Conservation (phyloP, 2,329 filamentous ascomycete genomes). For the Raffaelea deltoideospora region DNA sequence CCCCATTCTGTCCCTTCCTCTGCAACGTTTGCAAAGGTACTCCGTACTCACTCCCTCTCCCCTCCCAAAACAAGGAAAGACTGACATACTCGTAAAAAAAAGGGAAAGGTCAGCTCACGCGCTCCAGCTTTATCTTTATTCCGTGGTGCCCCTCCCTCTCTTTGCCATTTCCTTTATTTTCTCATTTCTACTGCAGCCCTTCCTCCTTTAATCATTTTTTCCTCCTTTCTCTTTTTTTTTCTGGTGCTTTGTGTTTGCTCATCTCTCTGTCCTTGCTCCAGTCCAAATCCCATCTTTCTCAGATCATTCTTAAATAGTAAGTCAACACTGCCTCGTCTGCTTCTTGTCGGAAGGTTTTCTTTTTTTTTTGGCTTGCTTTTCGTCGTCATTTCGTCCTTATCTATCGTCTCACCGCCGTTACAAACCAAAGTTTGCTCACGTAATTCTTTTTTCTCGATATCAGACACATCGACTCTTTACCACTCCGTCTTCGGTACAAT, state of each 20-base stretch:
- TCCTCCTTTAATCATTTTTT: not conserved
- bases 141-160: slow-evolving; percentile 3
- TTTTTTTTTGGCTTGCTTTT: not conserved
- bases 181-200: no score
- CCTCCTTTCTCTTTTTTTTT: not conserved
- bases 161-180: not conserved
- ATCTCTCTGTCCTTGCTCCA: not conserved
- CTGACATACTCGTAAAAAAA: not conserved
- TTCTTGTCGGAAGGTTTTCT: not conserved
- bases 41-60: no score
- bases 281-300: not conserved
- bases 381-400: not conserved
- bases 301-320: no score
- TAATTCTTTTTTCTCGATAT: not conserved
- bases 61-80: not conserved
- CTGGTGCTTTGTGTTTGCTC: not conserved
- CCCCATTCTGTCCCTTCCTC: no score
- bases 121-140: slow-evolving; percentile 8
- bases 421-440: no score
- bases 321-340: not conserved
- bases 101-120: not conserved
- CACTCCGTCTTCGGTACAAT: not conserved
- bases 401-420: not conserved
- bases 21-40: no score
- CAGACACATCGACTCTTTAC: not conserved